Evolutionary conservation across 768 basidiomycete genomes (phyloP), one percentile per base, ranked within the genome.

Genomic region (Pulveroboletus ravenelii): DNA sequence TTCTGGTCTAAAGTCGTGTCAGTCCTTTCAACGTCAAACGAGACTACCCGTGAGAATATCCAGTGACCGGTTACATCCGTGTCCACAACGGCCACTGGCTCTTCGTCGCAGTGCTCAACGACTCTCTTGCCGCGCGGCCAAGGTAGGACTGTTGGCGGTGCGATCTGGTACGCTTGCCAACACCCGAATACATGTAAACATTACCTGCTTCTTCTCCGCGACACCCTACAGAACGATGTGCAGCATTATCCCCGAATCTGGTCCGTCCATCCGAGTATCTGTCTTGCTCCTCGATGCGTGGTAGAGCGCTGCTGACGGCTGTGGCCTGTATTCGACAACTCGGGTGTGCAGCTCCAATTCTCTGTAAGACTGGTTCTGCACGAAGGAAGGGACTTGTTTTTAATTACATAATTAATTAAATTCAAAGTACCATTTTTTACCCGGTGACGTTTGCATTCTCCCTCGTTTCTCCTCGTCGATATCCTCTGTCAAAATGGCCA

Each of bases 1-100:
- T 55, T 48, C 48, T 49, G 43, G 56, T 51, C 37, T 36, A 53
- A 51, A 41, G 56, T 54, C 45, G 60, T 51, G 48, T 56, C 41
- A 27, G 55, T 48, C 50, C 62, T 64, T 61, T 64, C 52, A 62
- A 61, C 61, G 51, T 41, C 39, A 45, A 55, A 51, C 43, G 46
- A 52, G 50, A 53, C 42, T 9, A 35, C 36, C 46, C 62, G 62
- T 63, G 62, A 45, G 62, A 63, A 63, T 17, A 48, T 47, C 18
- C 2, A 31, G 13, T 32, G 6, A 10, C 56, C 60, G 48, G 58
- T 39, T 41, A 48, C 47, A 39, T 58, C 58, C 56, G 56, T 17
- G 18, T 6, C 41, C 40, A 45, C 53, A 23, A 25, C 44, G 20
- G 13, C 43, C 18, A 20, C 20, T 3, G 30, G 9, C 13, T 45